Base-by-base conservation (phyloP, 2,329 filamentous ascomycete genomes). In the Knufia petricola region DNA sequence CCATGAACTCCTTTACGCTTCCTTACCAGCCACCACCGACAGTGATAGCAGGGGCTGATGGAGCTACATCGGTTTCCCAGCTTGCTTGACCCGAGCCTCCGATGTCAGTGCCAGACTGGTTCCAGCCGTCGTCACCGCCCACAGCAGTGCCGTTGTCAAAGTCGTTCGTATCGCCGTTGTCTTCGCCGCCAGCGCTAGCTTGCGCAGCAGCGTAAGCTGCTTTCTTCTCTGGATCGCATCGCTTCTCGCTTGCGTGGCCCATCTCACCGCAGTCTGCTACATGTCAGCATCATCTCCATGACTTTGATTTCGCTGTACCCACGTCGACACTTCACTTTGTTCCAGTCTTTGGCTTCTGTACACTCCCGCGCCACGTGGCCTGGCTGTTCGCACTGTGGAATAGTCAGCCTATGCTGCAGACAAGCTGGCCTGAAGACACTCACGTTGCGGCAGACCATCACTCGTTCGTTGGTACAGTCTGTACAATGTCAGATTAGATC, bases 271-370 rank as follows among this genome's bases (percentile, higher is more conserved):
- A 13, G 13, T 36, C 32, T n/a, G 32, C 15, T n/a, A n/a, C 4
- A 36, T n/a, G 6, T 17, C 15, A n/a, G 6, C 13, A 36, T 30
- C n/a, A n/a, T n/a, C n/a, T n/a, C n/a, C n/a, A n/a, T n/a, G n/a
- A n/a, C n/a, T n/a, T n/a, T n/a, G n/a, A n/a, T n/a, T n/a, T n/a
- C n/a, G 39, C 10, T 3, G 21, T 8, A 42, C 39, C 19, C 28
- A 42, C 39, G 21, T 13, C 43, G 45, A 48, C 55, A 58, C 10
- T 39, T 52, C 34, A 55, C 50, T 20, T 52, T 41, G 23, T 47
- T 34, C 51, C 51, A 57, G 42, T 57, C 52, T 15, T 31, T 49
- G 6, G 6, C 12, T 28, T 28, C 26, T 28, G 47, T 43, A 17
- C 54, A 50, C 28, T 48, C 46, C 43, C 47, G 12, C 28, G 42